Percentiles rank a stretch among this genome's conserved stretches.
phyloP scores from a whole-genome alignment of 2,329 filamentous ascomycete genomes.

The Hypoxylon sp. region DNA sequence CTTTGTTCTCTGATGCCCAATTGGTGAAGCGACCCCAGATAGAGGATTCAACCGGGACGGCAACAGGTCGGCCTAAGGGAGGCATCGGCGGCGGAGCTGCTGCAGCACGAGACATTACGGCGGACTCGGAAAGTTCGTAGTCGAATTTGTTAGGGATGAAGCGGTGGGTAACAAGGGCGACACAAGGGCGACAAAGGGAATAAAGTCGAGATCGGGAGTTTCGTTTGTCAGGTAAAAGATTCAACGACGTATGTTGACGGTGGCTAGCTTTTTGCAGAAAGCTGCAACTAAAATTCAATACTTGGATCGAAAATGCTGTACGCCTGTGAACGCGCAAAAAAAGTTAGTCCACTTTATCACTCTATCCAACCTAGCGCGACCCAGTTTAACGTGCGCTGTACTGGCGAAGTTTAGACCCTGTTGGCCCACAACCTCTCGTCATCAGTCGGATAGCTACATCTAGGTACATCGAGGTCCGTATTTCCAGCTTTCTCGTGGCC shows the following conservation, averaged over 20 bases:
- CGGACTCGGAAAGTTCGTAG: slow-evolving; percentile 19
- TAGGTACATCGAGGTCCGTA: slow-evolving; percentile 3
- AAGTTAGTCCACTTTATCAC: slow-evolving; percentile 21
- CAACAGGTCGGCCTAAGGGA: slow-evolving; percentile 59
- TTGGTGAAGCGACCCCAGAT: slow-evolving; percentile 90
- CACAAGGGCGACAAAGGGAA: slow-evolving; percentile 1
- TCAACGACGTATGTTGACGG: slow-evolving; percentile 3
- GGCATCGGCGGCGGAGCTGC: slow-evolving; percentile 65
- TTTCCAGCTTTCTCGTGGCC: slow-evolving; percentile 1
- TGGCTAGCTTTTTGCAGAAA: slow-evolving; percentile 20
- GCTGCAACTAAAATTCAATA: slow-evolving; percentile 31
- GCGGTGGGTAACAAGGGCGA: background rate
- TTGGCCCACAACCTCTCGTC: slow-evolving; percentile 42
- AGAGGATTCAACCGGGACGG: slow-evolving; percentile 69
- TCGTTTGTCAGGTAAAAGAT: slow-evolving; percentile 2
- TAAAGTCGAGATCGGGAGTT: slow-evolving; percentile 16
- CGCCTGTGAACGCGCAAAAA: slow-evolving; percentile 22
- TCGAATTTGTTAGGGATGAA: slow-evolving; percentile 11
- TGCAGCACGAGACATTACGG: slow-evolving; percentile 56
- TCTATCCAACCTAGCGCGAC: slow-evolving; percentile 25
- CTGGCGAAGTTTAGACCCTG: slow-evolving; percentile 32
- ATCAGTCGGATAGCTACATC: slow-evolving; percentile 23
- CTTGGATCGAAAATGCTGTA: slow-evolving; percentile 23
- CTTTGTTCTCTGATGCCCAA: slow-evolving; percentile 97
- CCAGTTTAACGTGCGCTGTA: slow-evolving; percentile 39